A percentile compares a stretch with the other conserved stretches of the same genome.
Evolutionary conservation across 441 rosid species (phyloP).

Genomic region (Corymbia citriodora): DNA sequence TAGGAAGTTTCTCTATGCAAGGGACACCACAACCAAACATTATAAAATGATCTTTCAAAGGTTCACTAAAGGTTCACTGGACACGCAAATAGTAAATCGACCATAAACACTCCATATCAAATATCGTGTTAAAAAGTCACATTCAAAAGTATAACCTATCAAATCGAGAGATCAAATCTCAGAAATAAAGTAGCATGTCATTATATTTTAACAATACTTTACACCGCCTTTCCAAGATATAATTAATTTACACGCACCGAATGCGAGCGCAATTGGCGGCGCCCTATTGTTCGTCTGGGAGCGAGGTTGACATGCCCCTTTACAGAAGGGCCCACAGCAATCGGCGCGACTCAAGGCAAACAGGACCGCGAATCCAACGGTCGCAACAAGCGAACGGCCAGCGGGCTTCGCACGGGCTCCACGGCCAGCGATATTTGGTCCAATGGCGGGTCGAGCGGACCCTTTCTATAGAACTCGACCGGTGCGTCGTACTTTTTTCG

Average conservation of each 20-base stretch:
- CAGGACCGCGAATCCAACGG: rapidly evolving
- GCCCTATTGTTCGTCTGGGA: not conserved
- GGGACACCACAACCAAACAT: rapidly evolving
- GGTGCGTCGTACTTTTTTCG: not conserved
- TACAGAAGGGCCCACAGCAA: not conserved
- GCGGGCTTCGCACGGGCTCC: rapidly evolving
- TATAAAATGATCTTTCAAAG: not conserved
- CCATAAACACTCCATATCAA: rapidly evolving
- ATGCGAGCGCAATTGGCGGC: rapidly evolving
- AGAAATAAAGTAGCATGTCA: rapidly evolving
- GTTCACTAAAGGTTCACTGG: not conserved
- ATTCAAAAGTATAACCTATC: not conserved
- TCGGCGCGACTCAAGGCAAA: rapidly evolving
- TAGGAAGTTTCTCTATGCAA: not conserved
- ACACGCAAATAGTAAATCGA: not conserved
- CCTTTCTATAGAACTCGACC: not conserved
- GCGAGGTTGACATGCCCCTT: rapidly evolving
- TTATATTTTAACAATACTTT: not conserved
- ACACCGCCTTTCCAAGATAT: not conserved
- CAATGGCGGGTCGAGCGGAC: not conserved
- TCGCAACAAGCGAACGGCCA: rapidly evolving
- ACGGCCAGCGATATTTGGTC: not conserved
- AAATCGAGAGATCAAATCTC: not conserved
- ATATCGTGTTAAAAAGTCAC: not conserved
- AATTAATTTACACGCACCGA: rapidly evolving